Evolutionary conservation across 768 basidiomycete species (phyloP).

Genomic region (Lentinula sp.): DNA sequence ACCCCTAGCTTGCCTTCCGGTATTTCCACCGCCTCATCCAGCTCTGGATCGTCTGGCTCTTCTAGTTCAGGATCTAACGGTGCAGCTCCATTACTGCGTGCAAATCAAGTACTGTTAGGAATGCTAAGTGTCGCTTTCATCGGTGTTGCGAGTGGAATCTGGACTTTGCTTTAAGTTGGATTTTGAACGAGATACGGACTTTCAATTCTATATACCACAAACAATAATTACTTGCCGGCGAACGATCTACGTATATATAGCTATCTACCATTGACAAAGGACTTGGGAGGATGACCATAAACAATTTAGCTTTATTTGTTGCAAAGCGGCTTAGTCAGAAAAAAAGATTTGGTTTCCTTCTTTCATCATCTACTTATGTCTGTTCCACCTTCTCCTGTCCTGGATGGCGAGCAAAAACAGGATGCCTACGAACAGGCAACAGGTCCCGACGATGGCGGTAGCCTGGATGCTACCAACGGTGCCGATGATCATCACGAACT

Average conservation of each 20-base stretch:
- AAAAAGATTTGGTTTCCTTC: not conserved
- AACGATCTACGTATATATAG: not conserved
- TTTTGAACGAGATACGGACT: not conserved
- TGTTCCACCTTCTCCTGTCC: not conserved
- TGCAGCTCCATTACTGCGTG: constrained; percentile 13
- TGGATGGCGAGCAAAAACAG: not conserved
- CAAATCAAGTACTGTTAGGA: constrained; percentile 22
- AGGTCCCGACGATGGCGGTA: constrained; percentile 31
- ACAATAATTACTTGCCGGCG: not conserved
- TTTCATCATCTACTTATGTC: not conserved
- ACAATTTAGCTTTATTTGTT: too few relatives aligned
- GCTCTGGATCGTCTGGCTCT: constrained; percentile 18
- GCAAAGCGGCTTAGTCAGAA: not conserved
- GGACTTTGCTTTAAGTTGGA: not conserved
- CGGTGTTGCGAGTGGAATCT: constrained; percentile 4
- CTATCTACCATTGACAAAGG: not conserved
- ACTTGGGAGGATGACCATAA: too few relatives aligned
- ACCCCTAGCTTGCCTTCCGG: constrained; percentile 42
- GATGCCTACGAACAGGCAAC: constrained; percentile 31
- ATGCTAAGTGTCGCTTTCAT: not conserved
- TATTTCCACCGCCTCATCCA: constrained; percentile 12
- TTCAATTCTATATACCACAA: not conserved
- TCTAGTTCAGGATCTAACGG: constrained; percentile 13
- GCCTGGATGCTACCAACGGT: constrained; percentile 24
- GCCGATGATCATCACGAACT: constrained; percentile 22